These are phyloP conservation scores for Paramecium biaurelia DNA, from an alignment of 73 alveolate genomes.

Conservation along the genomic window DNA sequence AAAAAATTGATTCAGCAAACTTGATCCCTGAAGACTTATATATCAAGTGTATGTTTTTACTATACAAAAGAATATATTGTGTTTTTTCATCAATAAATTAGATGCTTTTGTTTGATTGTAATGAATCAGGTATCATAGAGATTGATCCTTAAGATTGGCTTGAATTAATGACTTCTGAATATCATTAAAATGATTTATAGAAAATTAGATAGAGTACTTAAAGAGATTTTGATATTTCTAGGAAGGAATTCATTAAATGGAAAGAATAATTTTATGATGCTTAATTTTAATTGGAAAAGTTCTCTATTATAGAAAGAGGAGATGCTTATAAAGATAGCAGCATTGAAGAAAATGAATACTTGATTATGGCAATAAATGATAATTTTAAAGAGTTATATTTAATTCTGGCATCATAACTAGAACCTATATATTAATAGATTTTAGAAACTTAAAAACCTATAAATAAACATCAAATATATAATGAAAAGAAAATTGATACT, in stretches of 20 bases:
- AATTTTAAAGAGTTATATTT: conserved; percentile 8
- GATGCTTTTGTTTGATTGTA: conserved; percentile 49
- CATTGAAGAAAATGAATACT: conserved; percentile 52
- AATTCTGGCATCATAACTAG: not conserved
- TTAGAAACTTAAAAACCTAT: conserved; percentile 5
- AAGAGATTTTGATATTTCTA: conserved; percentile 15
- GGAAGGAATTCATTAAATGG: conserved; percentile 50
- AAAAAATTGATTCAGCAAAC: not conserved
- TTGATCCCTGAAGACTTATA: conserved; percentile 40
- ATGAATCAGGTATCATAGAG: conserved; percentile 46
- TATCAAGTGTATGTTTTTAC: conserved; percentile 36
- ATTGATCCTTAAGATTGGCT: conserved; percentile 17
- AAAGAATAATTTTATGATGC: conserved; percentile 49
- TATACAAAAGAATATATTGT: conserved; percentile 35
- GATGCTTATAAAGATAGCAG: conserved; percentile 43
- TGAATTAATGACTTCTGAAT: conserved; percentile 17
- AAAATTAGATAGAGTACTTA: not conserved
- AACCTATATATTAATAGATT: not conserved
- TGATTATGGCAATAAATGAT: conserved; percentile 58
- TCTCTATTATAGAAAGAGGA: conserved; percentile 36
- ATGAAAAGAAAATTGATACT: conserved; percentile 22
- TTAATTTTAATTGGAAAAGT: not conserved
- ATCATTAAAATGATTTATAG: not conserved
- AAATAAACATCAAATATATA: not conserved
- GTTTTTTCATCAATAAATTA: not conserved